phyloP scores from a whole-genome alignment of 2,329 filamentous ascomycete species.

The Cladobotryum mycophilum region DNA sequence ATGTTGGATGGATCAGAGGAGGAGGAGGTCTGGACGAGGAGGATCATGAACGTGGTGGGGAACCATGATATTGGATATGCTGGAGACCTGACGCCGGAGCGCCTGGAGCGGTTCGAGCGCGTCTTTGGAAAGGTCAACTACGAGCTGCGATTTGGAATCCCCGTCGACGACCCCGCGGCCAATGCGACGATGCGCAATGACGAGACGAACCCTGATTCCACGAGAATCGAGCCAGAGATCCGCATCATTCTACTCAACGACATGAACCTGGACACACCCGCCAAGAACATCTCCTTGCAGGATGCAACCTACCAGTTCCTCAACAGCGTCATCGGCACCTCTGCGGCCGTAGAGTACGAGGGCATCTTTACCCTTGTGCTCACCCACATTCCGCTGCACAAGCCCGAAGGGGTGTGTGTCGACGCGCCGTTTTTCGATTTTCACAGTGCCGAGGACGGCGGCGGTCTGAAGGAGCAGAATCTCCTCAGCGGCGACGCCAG shows the following conservation, averaged over 20 bases:
- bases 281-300: slow-evolving; percentile 60
- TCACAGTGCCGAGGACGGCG: slow-evolving; percentile 57
- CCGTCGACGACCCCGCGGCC: slow-evolving; percentile 33
- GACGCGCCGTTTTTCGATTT: slow-evolving; percentile 81
- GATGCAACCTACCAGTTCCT: slow-evolving; percentile 72
- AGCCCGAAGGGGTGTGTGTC: slow-evolving; percentile 72
- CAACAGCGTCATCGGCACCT: slow-evolving; percentile 59
- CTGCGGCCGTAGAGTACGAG: slow-evolving; percentile 52
- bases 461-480: slow-evolving; percentile 83
- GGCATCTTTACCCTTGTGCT: slow-evolving; percentile 75
- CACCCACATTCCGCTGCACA: slow-evolving; percentile 89
- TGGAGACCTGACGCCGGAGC: slow-evolving; percentile 73
- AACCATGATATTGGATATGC: slow-evolving; percentile 98
- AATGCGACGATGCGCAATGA: slow-evolving; percentile 38
- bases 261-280: slow-evolving; percentile 88
- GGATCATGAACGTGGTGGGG: slow-evolving; percentile 83
- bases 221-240: slow-evolving; percentile 57
- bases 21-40: slow-evolving; percentile 57
- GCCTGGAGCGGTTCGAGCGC: slow-evolving; percentile 74
- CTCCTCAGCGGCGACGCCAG: slow-evolving; percentile 70
- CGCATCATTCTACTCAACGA: slow-evolving; percentile 84
- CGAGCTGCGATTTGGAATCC: slow-evolving; percentile 68
- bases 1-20: slow-evolving; percentile 39
- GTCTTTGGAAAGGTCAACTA: slow-evolving; percentile 87
- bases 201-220: slow-evolving; percentile 38